A percentile compares a stretch with the other conserved stretches of the same genome.
These are phyloP conservation scores for Beauveria varroae DNA, from an alignment of 2,329 filamentous ascomycete genomes.

Conservation along the genomic window DNA sequence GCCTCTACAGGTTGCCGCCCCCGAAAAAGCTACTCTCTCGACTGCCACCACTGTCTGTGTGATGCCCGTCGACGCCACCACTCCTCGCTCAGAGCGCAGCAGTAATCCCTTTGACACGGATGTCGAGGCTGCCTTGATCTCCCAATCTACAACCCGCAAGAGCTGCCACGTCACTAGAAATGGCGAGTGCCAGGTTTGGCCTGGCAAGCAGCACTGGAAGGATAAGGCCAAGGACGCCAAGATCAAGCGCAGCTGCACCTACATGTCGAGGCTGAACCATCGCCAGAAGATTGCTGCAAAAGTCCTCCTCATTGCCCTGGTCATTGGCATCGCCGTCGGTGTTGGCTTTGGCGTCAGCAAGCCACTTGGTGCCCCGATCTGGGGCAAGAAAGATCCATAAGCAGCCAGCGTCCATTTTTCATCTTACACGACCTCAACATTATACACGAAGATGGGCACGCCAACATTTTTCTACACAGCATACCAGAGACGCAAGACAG, in stretches of 20 bases:
- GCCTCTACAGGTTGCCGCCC: conserved; percentile 16
- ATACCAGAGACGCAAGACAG: background rate
- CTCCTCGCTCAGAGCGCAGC: conserved; percentile 34
- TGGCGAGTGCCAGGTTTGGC: conserved; percentile 51
- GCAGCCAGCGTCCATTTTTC: background rate
- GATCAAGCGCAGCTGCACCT: conserved; percentile 43
- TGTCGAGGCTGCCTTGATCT: conserved; percentile 44
- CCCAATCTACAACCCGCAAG: conserved; percentile 23
- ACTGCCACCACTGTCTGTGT: conserved; percentile 18
- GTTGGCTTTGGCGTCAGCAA: conserved; percentile 56
- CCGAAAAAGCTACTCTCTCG: conserved; percentile 24
- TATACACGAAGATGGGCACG: background rate
- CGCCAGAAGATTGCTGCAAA: conserved; percentile 48
- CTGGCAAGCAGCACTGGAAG: conserved; percentile 52
- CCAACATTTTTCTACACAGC: background rate
- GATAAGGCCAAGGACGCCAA: conserved; percentile 50
- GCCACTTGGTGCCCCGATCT: conserved; percentile 51
- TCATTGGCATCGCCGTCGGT: conserved; percentile 46
- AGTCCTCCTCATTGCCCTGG: conserved; percentile 43
- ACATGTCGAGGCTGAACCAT: conserved; percentile 44
- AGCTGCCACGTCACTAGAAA: conserved; percentile 24
- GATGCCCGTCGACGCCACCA: conserved; percentile 20
- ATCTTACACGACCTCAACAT: background rate
- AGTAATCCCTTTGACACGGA: conserved; percentile 51
- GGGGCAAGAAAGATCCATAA: conserved; percentile 32